Evolutionary conservation across 352 stramenopile genomes (phyloP).

Genomic region (Globisporangium iwayamae): DNA sequence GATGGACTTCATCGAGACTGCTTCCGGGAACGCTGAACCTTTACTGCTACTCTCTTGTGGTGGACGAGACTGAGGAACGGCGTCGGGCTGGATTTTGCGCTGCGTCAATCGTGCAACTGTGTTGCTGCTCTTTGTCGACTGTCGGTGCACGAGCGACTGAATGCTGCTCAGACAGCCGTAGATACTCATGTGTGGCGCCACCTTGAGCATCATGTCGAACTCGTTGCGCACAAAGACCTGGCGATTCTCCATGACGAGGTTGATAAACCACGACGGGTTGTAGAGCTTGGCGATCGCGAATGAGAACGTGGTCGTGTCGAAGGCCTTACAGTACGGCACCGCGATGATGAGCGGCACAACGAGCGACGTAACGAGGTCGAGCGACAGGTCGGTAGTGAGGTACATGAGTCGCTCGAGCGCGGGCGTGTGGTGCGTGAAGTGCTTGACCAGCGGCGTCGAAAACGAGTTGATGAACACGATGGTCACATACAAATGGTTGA

Average conservation of each 20-base stretch:
- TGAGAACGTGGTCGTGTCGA: slow-evolving; percentile 9
- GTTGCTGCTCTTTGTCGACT: not conserved
- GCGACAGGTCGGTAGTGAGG: slow-evolving; percentile 14
- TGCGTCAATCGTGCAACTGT: not conserved
- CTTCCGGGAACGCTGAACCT: not conserved
- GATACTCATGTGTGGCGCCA: slow-evolving; percentile 23
- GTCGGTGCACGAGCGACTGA: slow-evolving; percentile 8
- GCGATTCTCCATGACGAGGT: slow-evolving; percentile 22
- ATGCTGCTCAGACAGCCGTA: slow-evolving; percentile 18
- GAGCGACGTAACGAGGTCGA: slow-evolving; percentile 17
- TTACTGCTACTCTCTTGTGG: not conserved
- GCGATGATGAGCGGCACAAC: slow-evolving; percentile 19
- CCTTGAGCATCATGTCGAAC: slow-evolving; percentile 20
- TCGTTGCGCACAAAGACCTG: slow-evolving; percentile 19
- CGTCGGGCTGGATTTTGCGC: not conserved
- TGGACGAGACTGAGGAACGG: too few relatives aligned
- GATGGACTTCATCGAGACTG: not conserved
- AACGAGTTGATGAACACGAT: slow-evolving; percentile 22
- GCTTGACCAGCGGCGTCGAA: slow-evolving; percentile 22
- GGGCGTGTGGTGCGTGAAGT: slow-evolving; percentile 15
- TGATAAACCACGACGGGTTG: slow-evolving; percentile 18
- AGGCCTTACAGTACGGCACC: slow-evolving; percentile 8
- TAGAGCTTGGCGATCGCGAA: slow-evolving; percentile 15
- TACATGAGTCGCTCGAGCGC: slow-evolving; percentile 21
- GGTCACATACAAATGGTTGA: slow-evolving; percentile 24